phyloP scores from a whole-genome alignment of 192 early-diverging fungal species.

The Coemansia sp. region DNA sequence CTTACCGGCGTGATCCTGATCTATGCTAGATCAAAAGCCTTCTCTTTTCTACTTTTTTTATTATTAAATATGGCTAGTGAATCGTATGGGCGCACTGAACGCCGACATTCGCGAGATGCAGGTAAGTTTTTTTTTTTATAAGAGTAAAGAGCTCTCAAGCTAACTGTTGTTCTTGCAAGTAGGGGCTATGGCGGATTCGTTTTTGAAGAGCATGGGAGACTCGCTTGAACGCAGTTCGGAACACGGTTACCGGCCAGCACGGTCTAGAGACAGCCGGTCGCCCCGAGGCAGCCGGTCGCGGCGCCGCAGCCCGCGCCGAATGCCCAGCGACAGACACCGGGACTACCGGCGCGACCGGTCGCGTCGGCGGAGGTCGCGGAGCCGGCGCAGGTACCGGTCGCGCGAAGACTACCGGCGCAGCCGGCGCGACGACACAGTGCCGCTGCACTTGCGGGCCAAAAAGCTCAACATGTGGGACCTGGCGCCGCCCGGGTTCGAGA shows the following conservation, averaged over 20 bases:
- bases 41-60: slow-evolving; percentile 6
- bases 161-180: slow-evolving; percentile 1
- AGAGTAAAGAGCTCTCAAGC: not conserved
- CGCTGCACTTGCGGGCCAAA: slow-evolving; percentile 72
- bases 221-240: slow-evolving; percentile 8
- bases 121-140: slow-evolving; percentile 14
- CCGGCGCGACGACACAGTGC: slow-evolving; percentile 51
- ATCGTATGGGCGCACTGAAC: not conserved
- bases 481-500: slow-evolving; percentile 84
- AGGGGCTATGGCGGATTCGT: slow-evolving; percentile 31
- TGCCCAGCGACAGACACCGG: slow-evolving; percentile 37
- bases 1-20: slow-evolving; percentile 72
- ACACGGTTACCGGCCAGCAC: not conserved
- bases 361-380: slow-evolving; percentile 45
- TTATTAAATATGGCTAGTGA: slow-evolving; percentile 13
- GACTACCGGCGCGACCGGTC: slow-evolving; percentile 49
- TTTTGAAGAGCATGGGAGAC: slow-evolving; percentile 38
- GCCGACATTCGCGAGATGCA: slow-evolving; percentile 2
- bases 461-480: slow-evolving; percentile 93
- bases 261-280: slow-evolving; percentile 3
- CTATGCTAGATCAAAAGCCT: slow-evolving; percentile 24
- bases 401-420: slow-evolving; percentile 19
- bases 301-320: slow-evolving; percentile 47
- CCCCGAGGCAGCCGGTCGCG: slow-evolving; percentile 32
- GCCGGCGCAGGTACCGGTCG: slow-evolving; percentile 37